A percentile compares a stretch with the other conserved stretches of the same genome.
These are phyloP conservation scores for Arthrobotrys sinensis DNA, from an alignment of 2,329 filamentous ascomycete species.

Conservation along the genomic window DNA sequence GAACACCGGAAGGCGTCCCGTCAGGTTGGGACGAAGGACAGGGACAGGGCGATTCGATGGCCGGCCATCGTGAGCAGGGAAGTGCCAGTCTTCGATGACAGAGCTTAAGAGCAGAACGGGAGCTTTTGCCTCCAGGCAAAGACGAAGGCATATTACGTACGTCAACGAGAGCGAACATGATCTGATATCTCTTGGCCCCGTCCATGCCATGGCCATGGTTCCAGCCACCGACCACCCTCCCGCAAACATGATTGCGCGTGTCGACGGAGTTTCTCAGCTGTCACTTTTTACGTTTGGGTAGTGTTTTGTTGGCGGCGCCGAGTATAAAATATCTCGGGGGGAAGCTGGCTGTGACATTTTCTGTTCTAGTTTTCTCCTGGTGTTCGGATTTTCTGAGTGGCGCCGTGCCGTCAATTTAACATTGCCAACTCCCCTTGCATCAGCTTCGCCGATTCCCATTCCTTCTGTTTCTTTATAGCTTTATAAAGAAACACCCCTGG, in stretches of 20 bases:
- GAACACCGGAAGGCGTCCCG: too few species aligned
- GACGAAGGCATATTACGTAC: constrained; percentile 3
- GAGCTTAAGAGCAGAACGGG: too few species aligned
- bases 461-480: background rate
- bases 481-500: background rate
- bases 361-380: background rate
- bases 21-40: too few species aligned
- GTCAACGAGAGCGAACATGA: constrained; percentile 37
- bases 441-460: background rate
- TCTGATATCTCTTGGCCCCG: constrained; percentile 26
- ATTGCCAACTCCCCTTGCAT: constrained; percentile 10
- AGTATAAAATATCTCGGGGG: constrained; percentile 1
- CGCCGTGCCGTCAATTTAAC: background rate
- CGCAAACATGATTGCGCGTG: constrained; percentile 4
- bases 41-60: too few species aligned
- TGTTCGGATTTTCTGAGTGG: background rate
- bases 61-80: too few species aligned
- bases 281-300: constrained; percentile 16
- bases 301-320: background rate
- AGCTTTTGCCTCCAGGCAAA: constrained; percentile 14
- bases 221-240: constrained; percentile 34
- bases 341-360: background rate
- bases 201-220: background rate
- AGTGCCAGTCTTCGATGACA: too few species aligned
- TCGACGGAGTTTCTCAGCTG: constrained; percentile 27